Evolutionary conservation across 805 yeast species (phyloP).

Genomic region (Wickerhamia fluorescens): DNA sequence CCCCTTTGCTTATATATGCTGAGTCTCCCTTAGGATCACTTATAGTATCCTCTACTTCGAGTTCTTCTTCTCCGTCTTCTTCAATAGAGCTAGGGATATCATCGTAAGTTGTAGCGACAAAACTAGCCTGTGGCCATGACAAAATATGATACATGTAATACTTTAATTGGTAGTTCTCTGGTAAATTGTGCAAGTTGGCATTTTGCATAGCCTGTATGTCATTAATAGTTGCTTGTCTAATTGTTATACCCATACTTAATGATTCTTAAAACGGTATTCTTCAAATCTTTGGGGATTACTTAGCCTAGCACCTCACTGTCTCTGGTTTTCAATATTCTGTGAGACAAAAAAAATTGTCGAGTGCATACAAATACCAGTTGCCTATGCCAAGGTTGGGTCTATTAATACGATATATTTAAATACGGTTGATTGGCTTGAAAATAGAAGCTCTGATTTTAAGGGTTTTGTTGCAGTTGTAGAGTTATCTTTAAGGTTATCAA

Average conservation of each 20-base stretch:
- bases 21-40: slow-evolving; percentile 50
- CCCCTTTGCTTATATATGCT: slow-evolving; percentile 59
- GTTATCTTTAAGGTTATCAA: too few relatives aligned
- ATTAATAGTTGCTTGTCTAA: slow-evolving; percentile 77
- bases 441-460: too few relatives aligned
- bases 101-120: slow-evolving; percentile 82
- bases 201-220: slow-evolving; percentile 95
- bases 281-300: too few relatives aligned
- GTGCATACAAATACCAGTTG: background rate
- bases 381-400: too few relatives aligned
- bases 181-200: slow-evolving; percentile 84
- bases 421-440: too few relatives aligned
- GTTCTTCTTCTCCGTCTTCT: slow-evolving; percentile 15
- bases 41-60: slow-evolving; percentile 6
- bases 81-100: slow-evolving; percentile 9
- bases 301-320: too few relatives aligned
- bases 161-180: slow-evolving; percentile 89
- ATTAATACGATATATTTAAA: too few relatives aligned
- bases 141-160: slow-evolving; percentile 90
- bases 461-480: too few relatives aligned
- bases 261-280: too few relatives aligned
- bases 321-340: slow-evolving; percentile 1
- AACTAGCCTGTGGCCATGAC: slow-evolving; percentile 97
- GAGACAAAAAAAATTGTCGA: slow-evolving; percentile 1
- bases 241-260: slow-evolving; percentile 65